Base-by-base conservation (phyloP, 2,329 filamentous ascomycete species). In the Aureobasidium sp. region DNA sequence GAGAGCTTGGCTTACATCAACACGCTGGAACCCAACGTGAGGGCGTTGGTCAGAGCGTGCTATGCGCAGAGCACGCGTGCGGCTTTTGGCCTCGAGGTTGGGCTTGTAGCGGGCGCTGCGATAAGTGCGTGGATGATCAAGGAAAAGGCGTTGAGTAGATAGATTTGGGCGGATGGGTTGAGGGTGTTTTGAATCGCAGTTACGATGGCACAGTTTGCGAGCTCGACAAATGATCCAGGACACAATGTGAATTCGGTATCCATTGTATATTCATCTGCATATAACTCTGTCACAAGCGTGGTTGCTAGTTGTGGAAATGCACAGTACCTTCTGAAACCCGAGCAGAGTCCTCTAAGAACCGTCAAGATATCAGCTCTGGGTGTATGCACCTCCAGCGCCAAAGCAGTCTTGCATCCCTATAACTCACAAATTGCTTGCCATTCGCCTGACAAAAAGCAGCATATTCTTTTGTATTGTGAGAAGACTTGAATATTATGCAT, bases 1-100 rank as follows among this genome's bases (percentile, higher is more conserved):
- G 78, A 88, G 70, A 89, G 83, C 67, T 76, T 93, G 43, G 82
- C 87, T 53, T 90, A 82, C 67, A 85, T 91, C 69, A 80, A 80
- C 49, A 75, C 78, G 4, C 76, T 93, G 35, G 82, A 88, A 6
- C 84, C 87, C 0, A 75, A 71, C 2, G 73, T 86, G 1, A 81
- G 80, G 27, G 74, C 69, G 13, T 71, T 87, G 13, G 88, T 93
- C 3, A 79, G 83, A 38, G 73, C 75, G 29, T 89, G 86, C 69
- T 93, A 92, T 71, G 82, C 84, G 43, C 75, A 74, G 66, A 79
- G 81, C 42, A 80, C 77, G 7, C 75, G 77, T 60, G 75, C 76
- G 27, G 79, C 81, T 0, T 79, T 84, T 67, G 73, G 67, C 2
- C 74, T 84, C 33, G 73, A 80, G 68, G 70, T 80, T 58, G 72